A percentile compares a stretch with the other conserved stretches of the same genome.
Conservation (phyloP, 2,329 filamentous ascomycete genomes). For the Microdochium bolleyi region DNA sequence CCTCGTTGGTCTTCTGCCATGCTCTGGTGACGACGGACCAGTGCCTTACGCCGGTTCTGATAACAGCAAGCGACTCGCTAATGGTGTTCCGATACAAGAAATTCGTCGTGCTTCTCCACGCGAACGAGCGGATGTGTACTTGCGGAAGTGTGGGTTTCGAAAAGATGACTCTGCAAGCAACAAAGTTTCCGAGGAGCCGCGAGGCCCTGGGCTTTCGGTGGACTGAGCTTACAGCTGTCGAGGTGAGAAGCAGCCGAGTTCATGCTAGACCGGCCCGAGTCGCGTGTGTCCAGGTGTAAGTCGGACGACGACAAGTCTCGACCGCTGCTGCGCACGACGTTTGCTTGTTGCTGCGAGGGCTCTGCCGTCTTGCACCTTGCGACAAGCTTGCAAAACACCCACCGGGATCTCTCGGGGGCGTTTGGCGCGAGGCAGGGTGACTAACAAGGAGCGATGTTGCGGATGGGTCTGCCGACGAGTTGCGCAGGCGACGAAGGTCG, state of each 20-base stretch:
- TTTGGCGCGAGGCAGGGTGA: no score
- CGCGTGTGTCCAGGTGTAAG: neutral
- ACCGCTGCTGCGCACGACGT: neutral
- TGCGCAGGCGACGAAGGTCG: neutral
- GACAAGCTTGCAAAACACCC: neutral
- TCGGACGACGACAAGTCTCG: neutral
- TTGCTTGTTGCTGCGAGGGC: neutral
- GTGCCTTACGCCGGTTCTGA: neutral
- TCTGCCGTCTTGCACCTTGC: neutral
- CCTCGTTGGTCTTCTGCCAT: slow-evolving; percentile 1
- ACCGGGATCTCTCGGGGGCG: neutral
- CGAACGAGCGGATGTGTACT: neutral
- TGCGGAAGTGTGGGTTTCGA: neutral
- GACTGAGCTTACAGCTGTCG: neutral
- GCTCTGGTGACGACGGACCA: neutral
- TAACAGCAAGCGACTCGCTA: neutral
- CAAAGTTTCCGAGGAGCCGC: neutral
- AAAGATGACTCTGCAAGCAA: neutral
- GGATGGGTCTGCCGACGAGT: neutral
- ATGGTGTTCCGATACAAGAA: neutral
- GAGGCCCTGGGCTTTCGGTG: neutral
- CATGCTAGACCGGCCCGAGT: neutral
- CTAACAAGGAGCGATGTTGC: no score
- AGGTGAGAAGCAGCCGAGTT: neutral
- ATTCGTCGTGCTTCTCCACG: neutral